Conservation (phyloP, 1,284 basidiomycete species). For the Gomphus bonarii region DNA sequence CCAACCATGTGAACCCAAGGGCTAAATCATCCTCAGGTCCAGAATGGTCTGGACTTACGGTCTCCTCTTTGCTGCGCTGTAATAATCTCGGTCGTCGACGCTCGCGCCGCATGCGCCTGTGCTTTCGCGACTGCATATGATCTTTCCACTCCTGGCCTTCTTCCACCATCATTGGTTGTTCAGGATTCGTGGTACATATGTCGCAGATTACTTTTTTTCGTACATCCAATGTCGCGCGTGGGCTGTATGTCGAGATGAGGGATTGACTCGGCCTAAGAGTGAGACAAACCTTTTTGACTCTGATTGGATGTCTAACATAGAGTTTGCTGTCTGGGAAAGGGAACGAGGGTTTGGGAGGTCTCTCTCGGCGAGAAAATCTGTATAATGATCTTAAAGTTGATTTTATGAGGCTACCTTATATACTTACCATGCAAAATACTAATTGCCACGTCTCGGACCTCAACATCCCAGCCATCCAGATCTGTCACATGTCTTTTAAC, state of each 20-base stretch:
- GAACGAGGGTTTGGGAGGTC: constrained; percentile 48
- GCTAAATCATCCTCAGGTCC: neutral
- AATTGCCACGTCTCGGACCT: constrained; percentile 42
- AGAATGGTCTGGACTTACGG: neutral
- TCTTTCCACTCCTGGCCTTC: constrained; percentile 53
- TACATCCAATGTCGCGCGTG: constrained; percentile 42
- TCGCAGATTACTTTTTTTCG: constrained; percentile 55
- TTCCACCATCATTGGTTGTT: constrained; percentile 67
- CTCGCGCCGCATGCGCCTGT: constrained; percentile 27
- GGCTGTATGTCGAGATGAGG: constrained; percentile 30
- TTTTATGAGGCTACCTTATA: neutral
- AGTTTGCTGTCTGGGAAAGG: constrained; percentile 45
- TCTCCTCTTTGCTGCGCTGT: neutral
- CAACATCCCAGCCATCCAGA: constrained; percentile 44
- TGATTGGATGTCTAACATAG: constrained; percentile 37
- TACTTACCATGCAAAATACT: constrained; percentile 39
- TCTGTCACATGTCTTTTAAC: constrained; percentile 28
- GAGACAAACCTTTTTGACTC: constrained; percentile 36
- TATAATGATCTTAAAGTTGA: neutral
- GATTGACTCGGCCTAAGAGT: constrained; percentile 14
- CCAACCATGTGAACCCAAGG: neutral
- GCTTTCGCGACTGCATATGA: constrained; percentile 52
- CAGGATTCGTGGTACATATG: constrained; percentile 54
- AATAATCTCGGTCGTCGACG: neutral
- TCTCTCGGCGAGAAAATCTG: constrained; percentile 51